Conservation (phyloP, 495 filamentous ascomycete genomes). For the Glarea lozoyensis region DNA sequence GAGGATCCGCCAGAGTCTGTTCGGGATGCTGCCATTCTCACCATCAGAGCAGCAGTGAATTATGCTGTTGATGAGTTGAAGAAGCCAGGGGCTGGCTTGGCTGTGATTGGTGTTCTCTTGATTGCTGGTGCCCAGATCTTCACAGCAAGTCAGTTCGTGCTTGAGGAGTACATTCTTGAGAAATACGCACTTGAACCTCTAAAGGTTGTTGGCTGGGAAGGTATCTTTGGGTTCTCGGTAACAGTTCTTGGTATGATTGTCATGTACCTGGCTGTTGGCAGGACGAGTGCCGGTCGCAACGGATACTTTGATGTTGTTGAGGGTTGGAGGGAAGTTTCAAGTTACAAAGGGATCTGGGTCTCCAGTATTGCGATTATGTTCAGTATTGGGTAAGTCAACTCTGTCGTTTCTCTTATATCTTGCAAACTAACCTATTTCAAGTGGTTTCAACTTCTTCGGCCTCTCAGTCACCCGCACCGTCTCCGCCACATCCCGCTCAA, state of each 20-base stretch:
- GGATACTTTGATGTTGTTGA: conserved; percentile 88
- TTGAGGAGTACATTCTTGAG: conserved; percentile 92
- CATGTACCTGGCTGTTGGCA: conserved; percentile 66
- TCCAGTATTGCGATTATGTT: conserved; percentile 89
- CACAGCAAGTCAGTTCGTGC: conserved; percentile 90
- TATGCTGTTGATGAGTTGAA: conserved; percentile 22
- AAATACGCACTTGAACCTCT: conserved; percentile 82
- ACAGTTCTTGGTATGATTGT: conserved; percentile 74
- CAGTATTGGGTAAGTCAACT: conserved; percentile 73
- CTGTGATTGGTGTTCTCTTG: conserved; percentile 73
- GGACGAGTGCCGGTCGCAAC: conserved; percentile 60
- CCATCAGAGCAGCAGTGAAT: conserved; percentile 9
- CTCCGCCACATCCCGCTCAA: conserved; percentile 83
- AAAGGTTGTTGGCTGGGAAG: conserved; percentile 93
- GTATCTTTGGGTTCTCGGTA: conserved; percentile 80
- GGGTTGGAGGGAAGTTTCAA: conserved; percentile 67
- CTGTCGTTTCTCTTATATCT: conserved; percentile 1
- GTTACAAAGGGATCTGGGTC: conserved; percentile 58
- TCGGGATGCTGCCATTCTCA: conserved; percentile 2
- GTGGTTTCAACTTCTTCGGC: conserved; percentile 98
- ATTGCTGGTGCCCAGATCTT: conserved; percentile 95
- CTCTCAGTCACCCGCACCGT: conserved; percentile 83
- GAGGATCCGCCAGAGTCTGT: conserved; percentile 46
- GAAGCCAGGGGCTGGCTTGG: conserved; percentile 54
- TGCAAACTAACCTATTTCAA: conserved; percentile 22